phyloP scores from a whole-genome alignment of 257 asterid species.

The Ligustrum vulgare region DNA sequence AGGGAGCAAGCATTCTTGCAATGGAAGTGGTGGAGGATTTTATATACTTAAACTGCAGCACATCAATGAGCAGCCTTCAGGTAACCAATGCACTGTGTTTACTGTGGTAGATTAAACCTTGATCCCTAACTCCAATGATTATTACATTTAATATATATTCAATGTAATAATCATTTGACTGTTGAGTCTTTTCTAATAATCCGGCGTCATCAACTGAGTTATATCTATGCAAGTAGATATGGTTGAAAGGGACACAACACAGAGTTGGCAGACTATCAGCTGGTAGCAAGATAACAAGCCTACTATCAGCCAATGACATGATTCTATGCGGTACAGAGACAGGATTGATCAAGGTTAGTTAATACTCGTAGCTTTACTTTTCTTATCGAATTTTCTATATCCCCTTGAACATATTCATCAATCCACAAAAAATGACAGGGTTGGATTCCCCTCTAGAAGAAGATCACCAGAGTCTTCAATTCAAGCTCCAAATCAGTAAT shows the following conservation, averaged over 20 bases:
- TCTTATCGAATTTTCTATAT: background rate
- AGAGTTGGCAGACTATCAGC: slow-evolving; percentile 92
- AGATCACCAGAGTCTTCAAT: slow-evolving; percentile 13
- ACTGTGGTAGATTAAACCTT: background rate
- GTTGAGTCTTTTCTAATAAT: background rate
- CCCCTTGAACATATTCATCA: slow-evolving; percentile 1
- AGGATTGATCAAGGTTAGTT: slow-evolving; percentile 78
- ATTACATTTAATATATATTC: background rate
- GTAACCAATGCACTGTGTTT: slow-evolving; percentile 32
- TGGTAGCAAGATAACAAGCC: slow-evolving; percentile 88
- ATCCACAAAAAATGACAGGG: slow-evolving; percentile 57
- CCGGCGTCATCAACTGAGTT: background rate
- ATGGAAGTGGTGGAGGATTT: slow-evolving; percentile 97
- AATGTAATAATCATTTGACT: background rate
- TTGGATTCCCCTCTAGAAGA: slow-evolving; percentile 85
- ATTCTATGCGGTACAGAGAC: slow-evolving; percentile 87
- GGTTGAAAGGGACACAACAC: slow-evolving; percentile 90
- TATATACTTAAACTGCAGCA: slow-evolving; percentile 61
- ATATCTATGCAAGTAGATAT: slow-evolving; percentile 43
- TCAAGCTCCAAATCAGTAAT: slow-evolving; percentile 16
- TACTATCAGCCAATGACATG: slow-evolving; percentile 86
- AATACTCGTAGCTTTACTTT: background rate
- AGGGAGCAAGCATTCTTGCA: slow-evolving; percentile 62
- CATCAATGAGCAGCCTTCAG: slow-evolving; percentile 76
- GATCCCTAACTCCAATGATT: background rate